Base-by-base conservation (phyloP, 371 early-diverging fungal species). In the Parasitella parasitica region DNA sequence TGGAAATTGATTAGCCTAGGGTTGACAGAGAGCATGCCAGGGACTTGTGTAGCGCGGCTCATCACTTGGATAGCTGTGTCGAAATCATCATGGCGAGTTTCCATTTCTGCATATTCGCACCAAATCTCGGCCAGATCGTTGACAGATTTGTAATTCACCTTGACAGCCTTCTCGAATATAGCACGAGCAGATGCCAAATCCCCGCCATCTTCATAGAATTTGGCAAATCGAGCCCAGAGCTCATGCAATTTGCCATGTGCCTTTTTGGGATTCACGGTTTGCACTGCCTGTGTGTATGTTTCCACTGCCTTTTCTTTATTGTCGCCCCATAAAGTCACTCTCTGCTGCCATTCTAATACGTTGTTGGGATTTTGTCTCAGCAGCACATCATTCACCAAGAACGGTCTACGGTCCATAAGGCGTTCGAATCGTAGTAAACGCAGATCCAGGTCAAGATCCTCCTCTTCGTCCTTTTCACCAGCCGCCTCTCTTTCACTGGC, bases 91-190 rank as follows among this genome's bases (percentile, higher is more conserved):
- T 88, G 79, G 3, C 91, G 83, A 2, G 97, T 78, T 69, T 97
- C 97, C 86, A 92, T 83, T 68, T 97, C 97, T 3, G 95, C 95
- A 73, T 92, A 99, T 65, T 89, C 89, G 63, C 90, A 89, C 93
- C 94, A 99, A n/a, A 96, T 72, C 38, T 93, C 92, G 1, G 91
- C 97, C 60, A 98, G 74, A 59, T 95, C 96, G 43, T 89, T 90
- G 18, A 92, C 94, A 13, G 80, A 72, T 58, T 88, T 91, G 69
- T 83, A 94, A 30, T 88, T 85, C 28, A 93, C 93, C 35, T 86
- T 86, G 52, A 86, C 85, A 0, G 96, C 97, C 63, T 91, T 84
- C 34, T 95, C 95, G 76, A 94, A 94, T 6, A 97, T 88, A 1
- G 73, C 71, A 18, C 97, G 85, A 2, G 96, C 95, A 2, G 78